phyloP scores from a whole-genome alignment of 2,329 filamentous ascomycete species.

The Triangularia verruculosa region DNA sequence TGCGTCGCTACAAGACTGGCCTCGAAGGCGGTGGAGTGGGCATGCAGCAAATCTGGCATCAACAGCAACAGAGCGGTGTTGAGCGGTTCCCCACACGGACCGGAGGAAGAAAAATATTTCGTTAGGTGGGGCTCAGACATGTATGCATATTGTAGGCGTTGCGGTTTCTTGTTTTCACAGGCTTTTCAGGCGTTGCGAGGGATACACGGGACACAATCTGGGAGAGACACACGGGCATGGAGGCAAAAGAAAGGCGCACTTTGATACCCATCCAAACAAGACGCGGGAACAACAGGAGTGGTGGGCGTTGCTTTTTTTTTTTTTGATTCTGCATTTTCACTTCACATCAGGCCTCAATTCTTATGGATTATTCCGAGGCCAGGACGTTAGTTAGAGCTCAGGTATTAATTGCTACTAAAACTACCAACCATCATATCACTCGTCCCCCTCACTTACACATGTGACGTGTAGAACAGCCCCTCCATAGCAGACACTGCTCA shows the following conservation, averaged over 20 bases:
- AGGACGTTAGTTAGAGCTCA: background rate
- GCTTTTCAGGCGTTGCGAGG: background rate
- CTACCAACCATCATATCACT: background rate
- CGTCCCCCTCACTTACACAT: background rate
- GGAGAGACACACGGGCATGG: background rate
- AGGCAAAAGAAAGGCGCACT: background rate
- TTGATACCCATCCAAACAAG: background rate
- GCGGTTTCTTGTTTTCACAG: background rate
- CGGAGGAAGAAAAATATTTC: slow-evolving; percentile 51
- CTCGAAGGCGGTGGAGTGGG: slow-evolving; percentile 63
- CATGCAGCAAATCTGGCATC: slow-evolving; percentile 58
- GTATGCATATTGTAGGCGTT: background rate
- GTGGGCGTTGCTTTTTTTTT: background rate
- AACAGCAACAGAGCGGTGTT: slow-evolving; percentile 56
- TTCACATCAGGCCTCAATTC: background rate
- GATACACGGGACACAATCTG: background rate
- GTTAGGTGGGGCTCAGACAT: slow-evolving; percentile 9
- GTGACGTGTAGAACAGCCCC: slow-evolving; percentile 19
- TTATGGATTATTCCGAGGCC: background rate
- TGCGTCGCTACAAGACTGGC: slow-evolving; percentile 63
- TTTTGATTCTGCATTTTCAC: background rate
- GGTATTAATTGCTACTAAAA: background rate
- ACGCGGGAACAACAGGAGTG: background rate
- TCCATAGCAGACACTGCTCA: slow-evolving; percentile 13
- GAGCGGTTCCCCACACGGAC: slow-evolving; percentile 57